Evolutionary conservation across 139 green algal species (phyloP).

Genomic region (Picochlorum sp.): DNA sequence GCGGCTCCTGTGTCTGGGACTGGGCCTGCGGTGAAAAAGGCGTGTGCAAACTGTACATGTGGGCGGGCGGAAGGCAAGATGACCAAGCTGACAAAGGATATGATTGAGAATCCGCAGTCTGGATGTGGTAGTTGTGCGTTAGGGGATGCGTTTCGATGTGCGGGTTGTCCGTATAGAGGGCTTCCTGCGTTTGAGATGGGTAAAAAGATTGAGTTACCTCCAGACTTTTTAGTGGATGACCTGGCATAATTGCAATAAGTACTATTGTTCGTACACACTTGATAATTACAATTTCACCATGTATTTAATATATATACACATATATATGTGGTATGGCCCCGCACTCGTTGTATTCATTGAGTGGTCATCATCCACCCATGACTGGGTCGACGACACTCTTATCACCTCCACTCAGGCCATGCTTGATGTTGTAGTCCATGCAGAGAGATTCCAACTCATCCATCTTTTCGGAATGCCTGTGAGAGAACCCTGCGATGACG

Average conservation of each 20-base stretch:
- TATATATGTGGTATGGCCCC: background rate
- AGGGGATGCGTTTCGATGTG: conserved; percentile 93
- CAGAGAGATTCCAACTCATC: conserved; percentile 22
- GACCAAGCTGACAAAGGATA: conserved; percentile 68
- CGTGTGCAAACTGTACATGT: conserved; percentile 95
- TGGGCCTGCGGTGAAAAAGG: conserved; percentile 56
- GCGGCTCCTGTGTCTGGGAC: conserved; percentile 52
- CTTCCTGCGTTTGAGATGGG: conserved; percentile 86
- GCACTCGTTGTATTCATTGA: too few species aligned
- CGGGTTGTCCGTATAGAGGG: conserved; percentile 85
- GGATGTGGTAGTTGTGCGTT: conserved; percentile 85
- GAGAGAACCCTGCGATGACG: conserved; percentile 44
- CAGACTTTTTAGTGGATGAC: conserved; percentile 12
- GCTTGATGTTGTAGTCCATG: conserved; percentile 9
- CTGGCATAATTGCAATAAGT: background rate
- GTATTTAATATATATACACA: background rate
- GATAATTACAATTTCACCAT: background rate
- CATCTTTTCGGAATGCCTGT: conserved; percentile 16
- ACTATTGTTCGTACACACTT: too few species aligned
- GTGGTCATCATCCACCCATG: background rate
- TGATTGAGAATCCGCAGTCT: conserved; percentile 85
- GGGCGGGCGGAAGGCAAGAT: conserved; percentile 76
- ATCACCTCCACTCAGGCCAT: conserved; percentile 4
- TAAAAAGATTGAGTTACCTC: conserved; percentile 73
- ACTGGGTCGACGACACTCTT: conserved; percentile 5